phyloP scores from a whole-genome alignment of 2,329 filamentous ascomycete genomes.

The Fusarium mexicanum region DNA sequence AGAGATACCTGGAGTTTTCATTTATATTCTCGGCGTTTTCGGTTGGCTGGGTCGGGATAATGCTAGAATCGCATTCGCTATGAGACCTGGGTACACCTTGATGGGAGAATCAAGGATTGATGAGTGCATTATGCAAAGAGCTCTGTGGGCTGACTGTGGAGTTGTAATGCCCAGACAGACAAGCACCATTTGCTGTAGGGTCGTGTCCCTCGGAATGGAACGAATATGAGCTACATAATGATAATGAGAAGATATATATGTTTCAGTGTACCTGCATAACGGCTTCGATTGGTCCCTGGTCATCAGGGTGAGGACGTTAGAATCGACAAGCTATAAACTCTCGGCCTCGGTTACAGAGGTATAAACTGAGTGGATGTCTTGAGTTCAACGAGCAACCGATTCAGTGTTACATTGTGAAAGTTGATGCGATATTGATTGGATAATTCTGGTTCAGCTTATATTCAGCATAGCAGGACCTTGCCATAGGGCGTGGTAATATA shows the following conservation, averaged over 20 bases:
- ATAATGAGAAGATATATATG: slow-evolving; percentile 39
- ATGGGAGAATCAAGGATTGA: slow-evolving; percentile 19
- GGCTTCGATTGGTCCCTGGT: neutral
- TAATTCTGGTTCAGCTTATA: neutral
- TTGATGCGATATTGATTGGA: neutral
- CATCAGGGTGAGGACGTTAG: neutral
- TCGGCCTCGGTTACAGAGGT: neutral
- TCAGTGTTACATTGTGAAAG: neutral
- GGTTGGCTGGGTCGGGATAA: slow-evolving; percentile 31
- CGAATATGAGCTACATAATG: slow-evolving; percentile 38
- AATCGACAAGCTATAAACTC: neutral
- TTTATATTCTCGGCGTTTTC: slow-evolving; percentile 39
- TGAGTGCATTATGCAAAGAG: slow-evolving; percentile 9
- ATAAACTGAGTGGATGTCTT: neutral
- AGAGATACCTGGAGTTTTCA: slow-evolving; percentile 41
- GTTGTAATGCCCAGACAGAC: slow-evolving; percentile 1
- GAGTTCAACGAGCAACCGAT: neutral
- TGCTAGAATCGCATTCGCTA: slow-evolving; percentile 42
- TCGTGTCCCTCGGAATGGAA: slow-evolving; percentile 21
- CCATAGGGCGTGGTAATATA: neutral
- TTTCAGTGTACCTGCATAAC: slow-evolving; percentile 1
- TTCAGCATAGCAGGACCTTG: neutral
- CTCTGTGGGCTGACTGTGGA: neutral
- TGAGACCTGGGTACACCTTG: slow-evolving; percentile 26
- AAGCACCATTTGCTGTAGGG: slow-evolving; percentile 2